Percentiles rank a stretch among this genome's conserved stretches.
phyloP scores from a whole-genome alignment of 2,329 filamentous ascomycete genomes.

The Diaporthe helianthi region DNA sequence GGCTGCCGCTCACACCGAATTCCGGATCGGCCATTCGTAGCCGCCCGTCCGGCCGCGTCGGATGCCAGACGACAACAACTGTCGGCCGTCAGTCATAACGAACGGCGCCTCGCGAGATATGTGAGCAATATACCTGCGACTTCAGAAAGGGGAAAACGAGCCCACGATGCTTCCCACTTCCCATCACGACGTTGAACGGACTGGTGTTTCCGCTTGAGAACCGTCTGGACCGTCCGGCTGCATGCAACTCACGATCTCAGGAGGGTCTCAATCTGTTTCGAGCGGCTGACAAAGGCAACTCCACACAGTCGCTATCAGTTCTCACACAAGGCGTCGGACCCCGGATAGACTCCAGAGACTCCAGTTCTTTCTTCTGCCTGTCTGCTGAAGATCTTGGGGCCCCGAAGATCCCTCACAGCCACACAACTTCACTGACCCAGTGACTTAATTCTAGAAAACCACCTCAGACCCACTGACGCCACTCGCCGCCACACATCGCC shows the following conservation, averaged over 20 bases:
- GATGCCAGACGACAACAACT: not conserved
- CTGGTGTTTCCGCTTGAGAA: constrained; percentile 19
- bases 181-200: constrained; percentile 13
- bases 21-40: not conserved
- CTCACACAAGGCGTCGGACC: constrained; percentile 16
- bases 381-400: constrained; percentile 19
- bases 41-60: not conserved
- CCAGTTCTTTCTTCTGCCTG: constrained; percentile 2
- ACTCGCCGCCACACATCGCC: constrained; percentile 25
- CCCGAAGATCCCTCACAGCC: constrained; percentile 25
- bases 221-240: constrained; percentile 21
- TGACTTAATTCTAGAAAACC: constrained; percentile 25
- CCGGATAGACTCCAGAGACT: constrained; percentile 14
- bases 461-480: not conserved
- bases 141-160: constrained; percentile 19
- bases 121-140: constrained; percentile 1
- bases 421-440: constrained; percentile 27
- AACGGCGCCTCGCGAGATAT: constrained; percentile 18
- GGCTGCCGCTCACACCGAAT: not conserved
- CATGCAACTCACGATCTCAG: constrained; percentile 25
- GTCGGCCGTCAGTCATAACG: not conserved
- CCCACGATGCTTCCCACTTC: constrained; percentile 5
- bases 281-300: constrained; percentile 26
- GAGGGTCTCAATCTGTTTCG: constrained; percentile 21
- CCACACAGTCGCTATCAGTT: constrained; percentile 30